Base-by-base conservation (phyloP, 352 stramenopile species). In the Plasmopara halstedii region DNA sequence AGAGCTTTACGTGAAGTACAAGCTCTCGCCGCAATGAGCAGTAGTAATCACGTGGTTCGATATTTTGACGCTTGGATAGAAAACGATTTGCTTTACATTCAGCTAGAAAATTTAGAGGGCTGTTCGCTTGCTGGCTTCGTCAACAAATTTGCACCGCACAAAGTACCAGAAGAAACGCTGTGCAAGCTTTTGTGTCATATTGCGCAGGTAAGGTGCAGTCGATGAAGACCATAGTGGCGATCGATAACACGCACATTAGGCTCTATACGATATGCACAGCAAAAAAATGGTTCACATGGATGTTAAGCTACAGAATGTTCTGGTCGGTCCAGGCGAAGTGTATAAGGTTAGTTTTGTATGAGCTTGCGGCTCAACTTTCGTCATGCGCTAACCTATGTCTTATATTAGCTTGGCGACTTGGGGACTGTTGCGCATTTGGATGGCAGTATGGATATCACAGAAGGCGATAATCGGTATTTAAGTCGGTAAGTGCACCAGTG, bases 61-160 rank as follows among this genome's bases (percentile, higher is more conserved):
- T 94, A 94, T 60, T 91, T 88, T 56, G 77, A 91, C 59, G 82
- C 82, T 29, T 94, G 82, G 82, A 83, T 94, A 53, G 82, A 94
- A 62, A 75, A 94, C 47, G 77, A 94, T 9, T 43, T 91, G 57
- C 67, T 94, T 10, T 94, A 94, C 54, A 94, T 94, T 34, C 82
- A 94, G 45, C 65, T 91, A 31, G 82, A 91, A 62, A 67, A 78
- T 43, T 77, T 83, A 35, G 59, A 64, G 7, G 73, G 74, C 21
- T 88, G 79, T 52, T 86, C 62, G 26, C 59, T 94, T 31, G 55
- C 64, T 49, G 54, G 55, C 2, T 71, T 93, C 31, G 58, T 88
- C 41, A 78, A 85, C 44, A 70, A 77, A 43, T 73, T 67, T 57
- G 72, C 71, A 27, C 73, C 72, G 2, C 66, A 81, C 38, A 68